phyloP scores from a whole-genome alignment of 1,284 basidiomycete genomes.

The Grifola frondosa region DNA sequence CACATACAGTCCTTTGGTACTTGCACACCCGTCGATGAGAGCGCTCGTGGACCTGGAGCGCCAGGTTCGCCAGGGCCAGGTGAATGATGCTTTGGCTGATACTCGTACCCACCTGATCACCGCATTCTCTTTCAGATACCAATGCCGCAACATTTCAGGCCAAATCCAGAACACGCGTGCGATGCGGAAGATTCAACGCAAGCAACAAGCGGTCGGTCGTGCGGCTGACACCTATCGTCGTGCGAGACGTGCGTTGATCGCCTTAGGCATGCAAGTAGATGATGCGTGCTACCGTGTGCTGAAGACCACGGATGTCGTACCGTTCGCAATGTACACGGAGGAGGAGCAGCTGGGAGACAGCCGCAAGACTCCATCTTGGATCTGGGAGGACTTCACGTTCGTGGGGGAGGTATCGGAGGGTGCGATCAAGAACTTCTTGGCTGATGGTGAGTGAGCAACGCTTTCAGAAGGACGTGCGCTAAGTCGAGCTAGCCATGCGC shows the following conservation, averaged over 20 bases:
- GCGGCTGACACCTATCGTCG: conserved; percentile 6
- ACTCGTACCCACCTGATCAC: conserved; percentile 10
- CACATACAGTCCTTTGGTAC: neutral
- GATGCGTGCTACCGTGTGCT: conserved; percentile 3
- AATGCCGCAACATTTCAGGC: neutral
- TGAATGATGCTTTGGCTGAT: conserved; percentile 3
- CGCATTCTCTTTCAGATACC: neutral
- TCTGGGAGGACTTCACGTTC: conserved; percentile 15
- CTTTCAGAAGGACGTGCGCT: too few species aligned
- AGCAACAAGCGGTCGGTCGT: neutral
- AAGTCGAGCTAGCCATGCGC: too few species aligned
- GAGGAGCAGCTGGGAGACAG: conserved; percentile 8
- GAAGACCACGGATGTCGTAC: conserved; percentile 1
- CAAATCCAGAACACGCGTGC: conserved; percentile 1
- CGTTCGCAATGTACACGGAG: conserved; percentile 6
- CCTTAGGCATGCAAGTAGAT: neutral
- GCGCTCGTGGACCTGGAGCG: conserved; percentile 2
- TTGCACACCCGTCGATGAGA: neutral
- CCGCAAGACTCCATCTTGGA: conserved; percentile 12
- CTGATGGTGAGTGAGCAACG: too few species aligned
- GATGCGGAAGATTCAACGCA: conserved; percentile 4
- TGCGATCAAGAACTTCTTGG: too few species aligned
- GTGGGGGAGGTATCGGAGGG: too few species aligned
- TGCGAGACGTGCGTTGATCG: neutral
- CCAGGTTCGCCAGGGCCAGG: conserved; percentile 6